These are phyloP conservation scores for Camellia oleifera DNA, from an alignment of 179 eudicot species.

Conservation along the genomic window DNA sequence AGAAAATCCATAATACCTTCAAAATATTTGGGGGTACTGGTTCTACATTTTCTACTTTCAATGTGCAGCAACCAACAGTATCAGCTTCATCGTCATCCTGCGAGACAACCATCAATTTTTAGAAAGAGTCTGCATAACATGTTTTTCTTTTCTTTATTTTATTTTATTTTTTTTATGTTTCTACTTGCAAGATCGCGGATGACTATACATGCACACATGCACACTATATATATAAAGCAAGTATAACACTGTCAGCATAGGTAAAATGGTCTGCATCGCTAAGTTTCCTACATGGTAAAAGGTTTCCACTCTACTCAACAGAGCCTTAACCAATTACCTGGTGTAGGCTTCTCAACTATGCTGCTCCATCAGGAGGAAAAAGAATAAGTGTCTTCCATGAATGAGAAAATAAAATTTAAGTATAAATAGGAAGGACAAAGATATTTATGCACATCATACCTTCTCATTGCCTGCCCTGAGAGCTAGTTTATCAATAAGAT, in stretches of 20 bases:
- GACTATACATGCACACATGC: too few relatives aligned
- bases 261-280: background rate
- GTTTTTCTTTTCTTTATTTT: background rate
- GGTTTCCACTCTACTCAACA: slow-evolving; percentile 1
- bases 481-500: slow-evolving; percentile 87
- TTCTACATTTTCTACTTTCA: slow-evolving; percentile 95
- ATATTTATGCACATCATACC: slow-evolving; percentile 33
- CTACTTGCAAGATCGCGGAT: background rate
- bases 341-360: background rate
- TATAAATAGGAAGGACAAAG: background rate
- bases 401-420: background rate
- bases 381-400: background rate
- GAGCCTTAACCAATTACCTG: background rate
- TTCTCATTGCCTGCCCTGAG: slow-evolving; percentile 98
- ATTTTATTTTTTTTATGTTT: background rate
- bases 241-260: slow-evolving; percentile 1
- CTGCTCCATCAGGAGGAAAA: background rate
- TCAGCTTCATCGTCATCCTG: slow-evolving; percentile 99
- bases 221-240: background rate
- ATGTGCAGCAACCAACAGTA: slow-evolving; percentile 96
- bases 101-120: slow-evolving; percentile 19
- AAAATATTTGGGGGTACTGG: slow-evolving; percentile 75
- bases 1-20: slow-evolving; percentile 46
- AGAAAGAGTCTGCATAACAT: background rate
- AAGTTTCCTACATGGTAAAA: background rate